A percentile compares a stretch with the other conserved stretches of the same genome.
These are phyloP conservation scores for Neurospora cerealis DNA, from an alignment of 495 filamentous ascomycete genomes.

Conservation along the genomic window DNA sequence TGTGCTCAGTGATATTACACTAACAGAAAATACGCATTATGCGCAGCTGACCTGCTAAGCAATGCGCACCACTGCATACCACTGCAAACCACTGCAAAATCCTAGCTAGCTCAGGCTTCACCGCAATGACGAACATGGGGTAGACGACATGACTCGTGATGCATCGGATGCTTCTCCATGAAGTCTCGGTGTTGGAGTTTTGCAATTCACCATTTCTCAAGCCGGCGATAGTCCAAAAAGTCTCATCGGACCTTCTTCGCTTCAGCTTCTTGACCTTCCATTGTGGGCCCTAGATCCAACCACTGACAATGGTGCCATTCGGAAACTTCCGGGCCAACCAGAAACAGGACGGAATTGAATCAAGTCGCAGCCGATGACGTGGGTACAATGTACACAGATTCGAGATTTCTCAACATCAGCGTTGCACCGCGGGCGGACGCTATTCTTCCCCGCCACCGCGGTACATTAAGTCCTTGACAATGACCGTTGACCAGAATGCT, in stretches of 20 bases:
- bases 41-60: background rate
- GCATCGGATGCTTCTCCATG: background rate
- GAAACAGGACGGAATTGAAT: background rate
- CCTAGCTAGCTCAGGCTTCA: background rate
- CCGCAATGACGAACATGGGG: background rate
- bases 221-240: background rate
- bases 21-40: background rate
- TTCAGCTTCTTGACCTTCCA: background rate
- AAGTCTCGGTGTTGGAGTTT: background rate
- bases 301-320: background rate
- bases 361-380: background rate
- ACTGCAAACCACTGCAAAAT: background rate
- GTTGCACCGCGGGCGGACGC: background rate
- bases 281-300: background rate
- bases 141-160: background rate
- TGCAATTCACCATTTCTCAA: background rate
- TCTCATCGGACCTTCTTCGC: background rate
- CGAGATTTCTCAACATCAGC: background rate
- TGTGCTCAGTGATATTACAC: background rate
- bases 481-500: background rate
- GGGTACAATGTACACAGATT: background rate
- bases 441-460: background rate
- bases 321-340: background rate
- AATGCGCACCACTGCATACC: background rate
- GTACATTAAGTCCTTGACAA: background rate